These are phyloP conservation scores for Rhexocercosporidium sp. DNA, from an alignment of 2,329 filamentous ascomycete genomes.

Conservation along the genomic window DNA sequence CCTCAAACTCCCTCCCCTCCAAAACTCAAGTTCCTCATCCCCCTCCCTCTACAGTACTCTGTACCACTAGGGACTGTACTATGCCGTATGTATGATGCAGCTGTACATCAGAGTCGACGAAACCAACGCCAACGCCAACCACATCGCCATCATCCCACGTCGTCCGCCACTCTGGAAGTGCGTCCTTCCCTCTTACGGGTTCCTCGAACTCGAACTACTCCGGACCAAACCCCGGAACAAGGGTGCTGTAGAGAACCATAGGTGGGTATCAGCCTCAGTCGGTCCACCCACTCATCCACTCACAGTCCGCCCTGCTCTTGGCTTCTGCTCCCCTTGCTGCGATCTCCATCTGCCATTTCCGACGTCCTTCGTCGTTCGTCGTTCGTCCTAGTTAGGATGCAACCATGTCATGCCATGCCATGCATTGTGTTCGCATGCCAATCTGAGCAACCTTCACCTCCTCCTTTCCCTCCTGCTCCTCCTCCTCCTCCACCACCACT, in stretches of 20 bases:
- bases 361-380: slow-evolving; percentile 12
- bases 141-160: too few relatives aligned
- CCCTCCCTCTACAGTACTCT: background rate
- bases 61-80: background rate
- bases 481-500: background rate
- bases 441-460: background rate
- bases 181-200: background rate
- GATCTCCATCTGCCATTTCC: background rate
- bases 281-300: background rate
- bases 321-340: background rate
- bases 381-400: slow-evolving; percentile 3
- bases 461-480: background rate
- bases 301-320: background rate
- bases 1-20: background rate
- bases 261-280: background rate
- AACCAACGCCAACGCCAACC: background rate
- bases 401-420: background rate
- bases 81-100: background rate
- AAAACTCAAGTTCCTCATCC: background rate
- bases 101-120: too few relatives aligned
- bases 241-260: too few relatives aligned
- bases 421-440: slow-evolving; percentile 7
- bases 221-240: too few relatives aligned
- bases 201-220: too few relatives aligned
- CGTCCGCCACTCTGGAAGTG: background rate